Evolutionary conservation across 2,329 filamentous ascomycete species (phyloP), one percentile per base, ranked within the genome.

Genomic region (Aspergillus chevalieri): DNA sequence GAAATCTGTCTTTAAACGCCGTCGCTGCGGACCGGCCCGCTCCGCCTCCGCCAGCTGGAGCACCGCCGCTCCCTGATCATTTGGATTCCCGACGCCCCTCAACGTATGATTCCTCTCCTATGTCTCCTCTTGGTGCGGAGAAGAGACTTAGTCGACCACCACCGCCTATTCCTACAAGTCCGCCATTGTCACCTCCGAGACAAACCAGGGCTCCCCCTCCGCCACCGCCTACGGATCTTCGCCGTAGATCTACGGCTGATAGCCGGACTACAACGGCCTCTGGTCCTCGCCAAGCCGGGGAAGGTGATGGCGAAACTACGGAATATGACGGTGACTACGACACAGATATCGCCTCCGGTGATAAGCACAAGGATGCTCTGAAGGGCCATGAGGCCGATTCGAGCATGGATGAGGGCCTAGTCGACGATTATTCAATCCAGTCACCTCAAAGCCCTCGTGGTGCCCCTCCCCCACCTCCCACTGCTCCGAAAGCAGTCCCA

Each of bases 261-360:
- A 76, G 74, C 47, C 73, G 73, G 44, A 55, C 49, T 10, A 68
- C 63, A 47, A 55, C 55, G 14, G 58, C 71, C 9, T 71, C 75
- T 10, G 69, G 71, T 48, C 69, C 71, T 48, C 70, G 48, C 63
- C 77, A 53, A 72, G 50, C 74, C 74, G 52, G 78, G 73, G 72
- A 79, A 38, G 84, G 85, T 22, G 85, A 86, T 51, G 89, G 87
- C 51, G 90, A 94, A 62, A 80, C 89, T 30, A 94, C 89, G 0
- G 92, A 96, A 64, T 97, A 97, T 63, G 93, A 98, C 65, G 93
- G 92, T 6, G 93, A 97, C 64, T 97, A 97, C 65, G 93, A 97
- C 60, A 97, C 93, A 6, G 93, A 97, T 65, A 97, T 97, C 64
- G 91, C 87, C 1, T 89, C 91, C n/a, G 86, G 89, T 8, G 89